These are phyloP conservation scores for Saccharomyces jurei DNA, from an alignment of 805 yeast species.

Conservation along the genomic window DNA sequence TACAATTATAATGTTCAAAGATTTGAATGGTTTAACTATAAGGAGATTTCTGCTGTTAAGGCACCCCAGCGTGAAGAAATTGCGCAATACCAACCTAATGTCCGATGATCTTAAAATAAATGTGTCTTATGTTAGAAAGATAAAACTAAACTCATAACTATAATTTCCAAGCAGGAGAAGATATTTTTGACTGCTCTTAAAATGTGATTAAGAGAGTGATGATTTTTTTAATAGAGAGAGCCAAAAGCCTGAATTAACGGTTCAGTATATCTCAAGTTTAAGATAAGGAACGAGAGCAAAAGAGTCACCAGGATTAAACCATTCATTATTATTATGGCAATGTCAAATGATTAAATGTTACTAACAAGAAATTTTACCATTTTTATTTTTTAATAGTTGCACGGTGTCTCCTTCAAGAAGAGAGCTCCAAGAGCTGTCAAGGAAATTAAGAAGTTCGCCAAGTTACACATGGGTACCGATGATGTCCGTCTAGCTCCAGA, in stretches of 20 bases:
- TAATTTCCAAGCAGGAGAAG: neutral
- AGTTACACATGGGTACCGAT: constrained; percentile 97
- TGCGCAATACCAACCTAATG: neutral
- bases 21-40: neutral
- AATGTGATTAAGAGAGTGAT: neutral
- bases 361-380: constrained; percentile 1
- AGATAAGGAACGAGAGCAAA: neutral
- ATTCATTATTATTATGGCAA: neutral
- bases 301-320: neutral
- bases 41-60: neutral
- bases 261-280: neutral
- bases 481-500: constrained; percentile 99
- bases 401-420: constrained; percentile 98
- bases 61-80: neutral
- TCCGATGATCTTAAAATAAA: neutral
- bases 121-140: neutral
- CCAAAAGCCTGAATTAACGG: neutral
- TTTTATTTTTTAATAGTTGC: constrained; percentile 47
- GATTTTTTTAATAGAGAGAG: neutral
- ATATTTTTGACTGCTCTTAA: neutral
- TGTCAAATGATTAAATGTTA: neutral
- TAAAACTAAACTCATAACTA: neutral
- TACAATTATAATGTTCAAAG: neutral
- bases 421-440: constrained; percentile 99
- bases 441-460: constrained; percentile 98